Base-by-base conservation (phyloP, 768 basidiomycete genomes). In the Lactifluus rugatus region DNA sequence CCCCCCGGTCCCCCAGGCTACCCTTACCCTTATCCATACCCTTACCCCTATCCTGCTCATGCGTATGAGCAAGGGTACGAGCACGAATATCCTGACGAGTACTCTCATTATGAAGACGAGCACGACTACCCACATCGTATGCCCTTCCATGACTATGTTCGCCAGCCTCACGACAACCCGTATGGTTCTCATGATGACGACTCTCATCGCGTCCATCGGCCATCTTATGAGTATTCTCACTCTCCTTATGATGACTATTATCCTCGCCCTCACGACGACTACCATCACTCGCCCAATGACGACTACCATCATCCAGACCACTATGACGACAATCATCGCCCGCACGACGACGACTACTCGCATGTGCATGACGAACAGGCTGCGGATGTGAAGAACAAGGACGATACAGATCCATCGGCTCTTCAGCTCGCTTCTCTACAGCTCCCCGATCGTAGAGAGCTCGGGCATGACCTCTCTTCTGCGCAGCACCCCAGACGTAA, bases 341-440 rank as follows among this genome's bases (percentile, higher is more conserved):
- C 21, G 7, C n/a, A 34, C 13, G 34, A 34, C 13, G 9, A 34
- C 13, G 26, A 14, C 23, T 10, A 10, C 44, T 41, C 47, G 21
- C 47, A 37, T 9, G 5, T 7, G 14, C 19, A 25, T 6, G 45
- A 37, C 7, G 45, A 36, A 19, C n/a, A 28, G 11, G 11, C 16
- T 16, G 9, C 19, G 17, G n/a, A n/a, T n/a, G n/a, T n/a, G 25
- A 37, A 39, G 44, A 32, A 10, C 13, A 10, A n/a, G 25, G 34
- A 49, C 0, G 17, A 54, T 39, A 42, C 53, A 5, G 34, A 55
- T 0, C 2, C 58, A 19, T 39, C 54, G 10, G 39, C 53, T 7
- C 2, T 60, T 17, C 44, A 55, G 28, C 48, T 60, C 13, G 58
- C 58, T 41, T 44, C 48, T 23, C 1, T 55, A 16, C 19, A 49